These are phyloP conservation scores for Mucor velutinosus DNA, from an alignment of 371 early-diverging fungal species.

Conservation along the genomic window DNA sequence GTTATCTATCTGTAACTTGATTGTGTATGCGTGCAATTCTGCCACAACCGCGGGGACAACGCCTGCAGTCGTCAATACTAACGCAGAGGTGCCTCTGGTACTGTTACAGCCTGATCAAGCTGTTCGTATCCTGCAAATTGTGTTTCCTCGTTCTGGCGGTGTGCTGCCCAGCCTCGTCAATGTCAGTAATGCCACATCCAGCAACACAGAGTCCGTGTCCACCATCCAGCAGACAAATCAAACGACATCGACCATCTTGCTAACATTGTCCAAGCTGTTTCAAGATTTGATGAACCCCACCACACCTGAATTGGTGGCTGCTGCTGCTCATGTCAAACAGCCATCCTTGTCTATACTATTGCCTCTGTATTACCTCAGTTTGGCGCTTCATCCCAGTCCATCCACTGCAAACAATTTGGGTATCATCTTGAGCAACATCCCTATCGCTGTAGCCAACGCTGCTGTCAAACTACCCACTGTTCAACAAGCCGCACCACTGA, in stretches of 20 bases:
- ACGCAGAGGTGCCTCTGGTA: constrained; percentile 48
- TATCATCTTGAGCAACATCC: constrained; percentile 75
- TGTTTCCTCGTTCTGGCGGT: constrained; percentile 68
- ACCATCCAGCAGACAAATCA: constrained; percentile 67
- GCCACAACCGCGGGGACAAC: neutral
- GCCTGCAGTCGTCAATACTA: neutral
- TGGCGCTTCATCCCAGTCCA: constrained; percentile 81
- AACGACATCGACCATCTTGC: constrained; percentile 76
- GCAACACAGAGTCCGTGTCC: constrained; percentile 12
- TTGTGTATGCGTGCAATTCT: constrained; percentile 37
- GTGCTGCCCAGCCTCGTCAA: constrained; percentile 60
- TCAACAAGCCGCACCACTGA: constrained; percentile 16
- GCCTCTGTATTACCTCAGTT: constrained; percentile 82
- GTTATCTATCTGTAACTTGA: constrained; percentile 55
- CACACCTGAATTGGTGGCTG: constrained; percentile 45
- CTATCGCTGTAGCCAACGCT: constrained; percentile 57
- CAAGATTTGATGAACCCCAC: constrained; percentile 72
- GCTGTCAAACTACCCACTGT: constrained; percentile 45
- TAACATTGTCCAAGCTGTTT: constrained; percentile 85
- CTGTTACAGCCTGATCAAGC: constrained; percentile 74
- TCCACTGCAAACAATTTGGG: constrained; percentile 91
- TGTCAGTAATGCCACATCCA: constrained; percentile 4
- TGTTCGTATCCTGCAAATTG: constrained; percentile 51
- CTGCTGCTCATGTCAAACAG: constrained; percentile 38
- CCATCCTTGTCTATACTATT: constrained; percentile 70